These are phyloP conservation scores for Metschnikowia chrysomelidarum DNA, from an alignment of 805 yeast species.

Conservation along the genomic window DNA sequence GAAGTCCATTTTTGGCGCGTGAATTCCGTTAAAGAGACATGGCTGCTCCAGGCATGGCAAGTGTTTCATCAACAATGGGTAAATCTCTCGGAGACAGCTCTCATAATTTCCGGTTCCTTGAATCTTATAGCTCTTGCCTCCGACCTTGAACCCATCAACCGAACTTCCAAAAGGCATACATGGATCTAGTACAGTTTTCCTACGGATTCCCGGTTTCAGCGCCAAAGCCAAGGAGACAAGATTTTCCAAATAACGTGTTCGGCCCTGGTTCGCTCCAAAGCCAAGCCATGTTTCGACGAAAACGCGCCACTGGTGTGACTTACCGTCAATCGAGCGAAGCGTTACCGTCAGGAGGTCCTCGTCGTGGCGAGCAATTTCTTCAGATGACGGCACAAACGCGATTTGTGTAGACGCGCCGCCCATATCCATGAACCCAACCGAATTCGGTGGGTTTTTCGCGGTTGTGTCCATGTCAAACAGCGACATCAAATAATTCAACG, in stretches of 20 bases:
- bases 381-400: conserved; percentile 78
- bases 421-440: conserved; percentile 97
- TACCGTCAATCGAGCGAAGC: conserved; percentile 70
- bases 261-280: conserved; percentile 94
- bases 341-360: conserved; percentile 72
- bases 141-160: conserved; percentile 42
- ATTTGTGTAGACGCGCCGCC: conserved; percentile 98
- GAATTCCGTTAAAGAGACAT: conserved; percentile 92
- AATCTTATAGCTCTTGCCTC: conserved; percentile 48
- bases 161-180: conserved; percentile 71
- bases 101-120: conserved; percentile 79
- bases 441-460: conserved; percentile 37
- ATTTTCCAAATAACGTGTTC: conserved; percentile 64
- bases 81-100: conserved; percentile 65
- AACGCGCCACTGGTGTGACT: conserved; percentile 71
- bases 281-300: conserved; percentile 98
- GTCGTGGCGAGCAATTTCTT: conserved; percentile 60
- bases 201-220: conserved; percentile 9
- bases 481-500: conserved; percentile 78
- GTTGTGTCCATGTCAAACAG: conserved; percentile 47
- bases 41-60: conserved; percentile 85
- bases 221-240: conserved; percentile 37
- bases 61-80: conserved; percentile 75
- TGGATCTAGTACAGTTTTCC: conserved; percentile 54
- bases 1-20: conserved; percentile 86